These are phyloP conservation scores for Austroboletus novae-zelandiae DNA, from an alignment of 1,284 basidiomycete species.

Conservation along the genomic window DNA sequence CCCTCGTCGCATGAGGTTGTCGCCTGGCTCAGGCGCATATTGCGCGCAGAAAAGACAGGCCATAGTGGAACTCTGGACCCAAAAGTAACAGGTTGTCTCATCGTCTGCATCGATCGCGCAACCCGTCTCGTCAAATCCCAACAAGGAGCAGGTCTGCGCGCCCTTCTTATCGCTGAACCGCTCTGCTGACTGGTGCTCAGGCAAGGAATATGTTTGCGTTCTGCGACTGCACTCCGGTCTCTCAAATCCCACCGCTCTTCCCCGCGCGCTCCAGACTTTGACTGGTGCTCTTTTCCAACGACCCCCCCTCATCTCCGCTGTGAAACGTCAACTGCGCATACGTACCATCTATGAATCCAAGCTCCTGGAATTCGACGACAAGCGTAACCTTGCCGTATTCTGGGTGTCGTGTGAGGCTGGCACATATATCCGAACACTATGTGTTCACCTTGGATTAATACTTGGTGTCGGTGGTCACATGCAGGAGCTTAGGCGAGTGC, in stretches of 20 bases:
- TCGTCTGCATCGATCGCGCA: conserved; percentile 99
- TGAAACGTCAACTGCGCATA: conserved; percentile 97
- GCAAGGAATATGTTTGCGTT: conserved; percentile 99
- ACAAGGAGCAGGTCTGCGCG: conserved; percentile 80
- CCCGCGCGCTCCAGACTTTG: conserved; percentile 93
- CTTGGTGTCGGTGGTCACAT: conserved; percentile 99
- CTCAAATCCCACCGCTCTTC: conserved; percentile 80
- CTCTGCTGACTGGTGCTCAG: conserved; percentile 38
- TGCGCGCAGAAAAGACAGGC: conserved; percentile 97
- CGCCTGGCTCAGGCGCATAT: conserved; percentile 95
- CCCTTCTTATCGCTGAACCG: conserved; percentile 1
- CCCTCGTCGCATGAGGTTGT: conserved; percentile 99
- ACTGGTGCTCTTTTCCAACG: conserved; percentile 99
- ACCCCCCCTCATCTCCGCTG: conserved; percentile 97
- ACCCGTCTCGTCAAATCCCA: conserved; percentile 99
- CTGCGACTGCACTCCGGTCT: conserved; percentile 88
- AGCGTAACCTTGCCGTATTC: conserved; percentile 95
- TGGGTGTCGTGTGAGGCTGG: conserved; percentile 99
- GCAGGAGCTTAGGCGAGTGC: conserved; percentile 96
- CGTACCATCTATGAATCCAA: conserved; percentile 98
- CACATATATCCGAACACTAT: conserved; percentile 97
- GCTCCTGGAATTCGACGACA: conserved; percentile 96
- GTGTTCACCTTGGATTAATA: conserved; percentile 94
- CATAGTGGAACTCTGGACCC: conserved; percentile 98
- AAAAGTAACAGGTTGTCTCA: conserved; percentile 98